Conservation (phyloP, 2,329 filamentous ascomycete genomes). For the Botrytis hyacinthi region DNA sequence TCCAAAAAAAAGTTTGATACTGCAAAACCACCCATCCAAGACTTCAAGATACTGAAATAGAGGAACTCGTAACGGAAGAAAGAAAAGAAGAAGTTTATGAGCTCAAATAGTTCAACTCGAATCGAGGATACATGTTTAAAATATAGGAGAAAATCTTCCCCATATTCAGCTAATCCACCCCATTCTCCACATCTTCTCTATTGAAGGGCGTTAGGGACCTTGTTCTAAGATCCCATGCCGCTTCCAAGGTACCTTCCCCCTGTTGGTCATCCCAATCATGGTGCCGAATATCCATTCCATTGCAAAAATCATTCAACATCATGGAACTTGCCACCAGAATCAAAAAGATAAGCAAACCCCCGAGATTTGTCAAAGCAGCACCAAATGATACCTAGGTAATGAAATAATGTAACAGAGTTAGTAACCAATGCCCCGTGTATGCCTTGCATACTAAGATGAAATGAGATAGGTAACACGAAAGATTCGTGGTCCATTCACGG, state of each 20-base stretch:
- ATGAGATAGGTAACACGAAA: background rate
- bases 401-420: background rate
- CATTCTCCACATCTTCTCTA: background rate
- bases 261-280: background rate
- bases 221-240: background rate
- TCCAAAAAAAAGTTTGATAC: background rate
- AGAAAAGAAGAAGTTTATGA: background rate
- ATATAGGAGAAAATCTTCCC: background rate
- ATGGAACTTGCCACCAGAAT: background rate
- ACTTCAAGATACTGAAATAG: background rate
- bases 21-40: background rate
- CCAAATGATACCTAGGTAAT: background rate
- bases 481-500: background rate
- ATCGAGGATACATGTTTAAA: background rate
- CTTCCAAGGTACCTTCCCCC: background rate
- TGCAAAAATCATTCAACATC: no score
- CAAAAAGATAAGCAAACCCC: background rate
- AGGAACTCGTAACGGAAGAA: background rate
- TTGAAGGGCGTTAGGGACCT: background rate
- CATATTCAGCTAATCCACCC: background rate
- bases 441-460: background rate
- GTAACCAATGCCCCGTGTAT: background rate
- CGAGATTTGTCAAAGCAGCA: background rate
- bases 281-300: background rate
- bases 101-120: background rate